Evolutionary conservation across 345 rosid species (phyloP).

Genomic region (Pugionium cornutum): DNA sequence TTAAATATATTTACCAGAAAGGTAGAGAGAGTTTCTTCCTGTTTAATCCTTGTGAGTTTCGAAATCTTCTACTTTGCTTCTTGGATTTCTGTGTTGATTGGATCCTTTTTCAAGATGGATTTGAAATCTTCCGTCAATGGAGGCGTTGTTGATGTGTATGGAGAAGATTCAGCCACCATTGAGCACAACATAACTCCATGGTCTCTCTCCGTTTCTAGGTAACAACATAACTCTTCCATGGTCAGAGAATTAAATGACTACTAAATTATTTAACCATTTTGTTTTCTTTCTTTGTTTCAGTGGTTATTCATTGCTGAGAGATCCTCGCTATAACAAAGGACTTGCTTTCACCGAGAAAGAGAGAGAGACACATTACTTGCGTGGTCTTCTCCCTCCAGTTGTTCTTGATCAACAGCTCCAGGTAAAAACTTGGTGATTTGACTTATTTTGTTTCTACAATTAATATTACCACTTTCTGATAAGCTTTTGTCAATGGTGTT

Average conservation of each 20-base stretch:
- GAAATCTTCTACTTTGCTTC: not conserved
- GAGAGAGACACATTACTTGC: constrained; percentile 84
- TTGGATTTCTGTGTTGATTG: not conserved
- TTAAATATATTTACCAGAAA: not conserved
- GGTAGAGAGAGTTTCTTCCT: not conserved
- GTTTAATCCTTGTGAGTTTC: not conserved
- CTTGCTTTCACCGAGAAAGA: constrained; percentile 82
- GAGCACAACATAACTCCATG: constrained; percentile 88
- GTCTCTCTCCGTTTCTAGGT: constrained; percentile 86
- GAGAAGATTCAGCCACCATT: constrained; percentile 79
- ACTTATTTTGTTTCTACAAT: not conserved
- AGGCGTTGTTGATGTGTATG: constrained; percentile 76
- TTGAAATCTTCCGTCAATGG: constrained; percentile 60
- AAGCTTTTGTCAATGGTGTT: not conserved
- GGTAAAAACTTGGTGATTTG: constrained; percentile 40
- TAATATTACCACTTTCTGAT: too few species aligned
- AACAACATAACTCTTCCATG: constrained; percentile 11
- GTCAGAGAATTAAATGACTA: not conserved
- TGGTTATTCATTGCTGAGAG: constrained; percentile 77
- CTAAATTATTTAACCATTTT: not conserved
- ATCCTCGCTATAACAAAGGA: constrained; percentile 93
- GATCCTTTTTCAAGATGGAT: constrained; percentile 48
- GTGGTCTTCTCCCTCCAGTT: constrained; percentile 84
- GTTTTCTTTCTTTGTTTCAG: constrained; percentile 43
- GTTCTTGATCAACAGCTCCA: constrained; percentile 71